Evolutionary conservation across 192 early-diverging fungal species (phyloP).

Genomic region (Linnemannia zychae): DNA sequence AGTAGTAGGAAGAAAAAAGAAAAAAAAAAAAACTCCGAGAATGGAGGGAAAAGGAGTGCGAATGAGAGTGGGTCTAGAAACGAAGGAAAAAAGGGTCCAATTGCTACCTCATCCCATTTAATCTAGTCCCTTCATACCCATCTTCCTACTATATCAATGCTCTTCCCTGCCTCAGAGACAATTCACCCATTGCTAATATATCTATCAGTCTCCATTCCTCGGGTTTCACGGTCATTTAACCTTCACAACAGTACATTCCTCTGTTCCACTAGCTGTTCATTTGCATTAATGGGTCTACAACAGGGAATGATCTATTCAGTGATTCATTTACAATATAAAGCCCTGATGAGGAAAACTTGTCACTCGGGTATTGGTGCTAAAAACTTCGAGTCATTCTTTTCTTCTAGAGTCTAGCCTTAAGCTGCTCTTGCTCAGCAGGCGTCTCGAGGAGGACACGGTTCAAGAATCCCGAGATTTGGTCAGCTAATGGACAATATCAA

Average conservation of each 20-base stretch:
- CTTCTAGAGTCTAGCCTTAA: slow-evolving; percentile 21
- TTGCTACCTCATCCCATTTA: neutral
- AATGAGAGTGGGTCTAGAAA: neutral
- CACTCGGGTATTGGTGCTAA: neutral
- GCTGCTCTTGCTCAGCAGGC: neutral
- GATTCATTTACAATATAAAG: neutral
- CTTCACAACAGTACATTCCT: no score
- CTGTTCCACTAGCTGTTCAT: no score
- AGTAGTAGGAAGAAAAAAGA: neutral
- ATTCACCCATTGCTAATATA: no score
- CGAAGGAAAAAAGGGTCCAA: no score
- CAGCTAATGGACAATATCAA: neutral
- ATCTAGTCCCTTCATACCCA: neutral
- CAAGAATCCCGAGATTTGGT: slow-evolving; percentile 31
- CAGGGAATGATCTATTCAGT: neutral
- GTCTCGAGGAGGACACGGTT: neutral
- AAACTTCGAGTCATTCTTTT: neutral
- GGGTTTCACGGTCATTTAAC: no score
- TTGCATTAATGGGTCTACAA: no score
- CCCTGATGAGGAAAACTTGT: neutral
- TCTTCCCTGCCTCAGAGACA: no score
- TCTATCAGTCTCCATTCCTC: no score
- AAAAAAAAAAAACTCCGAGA: neutral
- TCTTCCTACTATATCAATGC: no score
- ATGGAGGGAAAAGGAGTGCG: neutral